Evolutionary conservation across 208 protist species (phyloP), one percentile per base, ranked within the genome.

Genomic region (Leishmania arabica): DNA sequence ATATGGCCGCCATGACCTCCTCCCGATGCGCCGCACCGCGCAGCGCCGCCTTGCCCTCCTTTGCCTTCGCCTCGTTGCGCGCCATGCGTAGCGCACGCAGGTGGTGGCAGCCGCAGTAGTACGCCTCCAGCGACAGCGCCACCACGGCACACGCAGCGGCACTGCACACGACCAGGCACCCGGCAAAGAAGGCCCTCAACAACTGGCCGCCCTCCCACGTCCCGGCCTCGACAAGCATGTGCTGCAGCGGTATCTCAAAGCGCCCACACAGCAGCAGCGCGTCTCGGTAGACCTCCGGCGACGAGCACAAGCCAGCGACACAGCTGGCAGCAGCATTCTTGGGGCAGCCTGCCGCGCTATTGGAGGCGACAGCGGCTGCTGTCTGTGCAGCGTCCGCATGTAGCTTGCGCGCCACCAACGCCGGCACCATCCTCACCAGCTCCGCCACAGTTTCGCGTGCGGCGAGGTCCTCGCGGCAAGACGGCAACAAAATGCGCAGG

Each of bases 111-210:
- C 76, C 56, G 69, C 68, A 64, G 83, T 82, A 82, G 69, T 81
- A 83, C 37, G 81, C 78, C 68, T 90, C 90, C 64, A 95, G 81
- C 2, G 90, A 72, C 7, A 88, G 80, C 9, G 92, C 86, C 53
- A 97, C 89, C 27, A 93, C 90, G 15, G 93, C 88, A 71, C 90
- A 91, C 27, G 95, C 75, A 3, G 92, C 89, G 27, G 91, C 92
- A 62, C 89, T 92, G 78, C 89, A 95, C 7, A 88, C 77, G 7
- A 97, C 76, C 31, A 97, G 62, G 79, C 85, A 91, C 45, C 84
- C 89, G 19, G 92, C 76, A 70, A 86, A 93, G 37, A 83, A 75
- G 1, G 77, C 73, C 75, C 75, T 54, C 78, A 80, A 54, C 69
- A 76, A 64, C 8, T 47, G 51, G 27, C 34, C 78, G 8, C 78